Percentiles rank a stretch among this genome's conserved stretches.
These are phyloP conservation scores for Kazachstania kunashirensis DNA, from an alignment of 805 yeast species.

Conservation along the genomic window DNA sequence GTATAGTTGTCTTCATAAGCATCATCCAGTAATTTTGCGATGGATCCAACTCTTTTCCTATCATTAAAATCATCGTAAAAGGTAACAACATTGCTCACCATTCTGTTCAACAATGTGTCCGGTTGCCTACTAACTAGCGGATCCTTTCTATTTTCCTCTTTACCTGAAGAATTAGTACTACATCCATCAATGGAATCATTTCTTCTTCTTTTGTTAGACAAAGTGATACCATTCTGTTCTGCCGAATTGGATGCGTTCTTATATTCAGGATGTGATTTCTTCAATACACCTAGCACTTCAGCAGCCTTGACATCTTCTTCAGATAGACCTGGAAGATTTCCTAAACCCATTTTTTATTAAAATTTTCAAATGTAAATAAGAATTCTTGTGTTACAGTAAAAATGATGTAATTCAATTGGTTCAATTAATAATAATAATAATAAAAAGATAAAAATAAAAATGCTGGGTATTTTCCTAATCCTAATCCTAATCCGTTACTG, in stretches of 20 bases:
- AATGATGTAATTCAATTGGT: too few relatives aligned
- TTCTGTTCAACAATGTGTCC: conserved; percentile 12
- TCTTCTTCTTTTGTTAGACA: conserved; percentile 1
- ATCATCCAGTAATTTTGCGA: conserved; percentile 35
- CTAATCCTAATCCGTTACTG: too few relatives aligned
- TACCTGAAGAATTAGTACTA: neutral
- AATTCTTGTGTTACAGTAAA: too few relatives aligned
- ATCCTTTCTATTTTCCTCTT: too few relatives aligned
- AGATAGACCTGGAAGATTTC: conserved; percentile 12
- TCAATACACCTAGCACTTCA: conserved; percentile 19
- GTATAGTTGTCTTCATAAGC: conserved; percentile 28
- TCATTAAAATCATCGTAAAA: conserved; percentile 34
- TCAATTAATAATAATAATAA: too few relatives aligned
- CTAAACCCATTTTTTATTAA: neutral
- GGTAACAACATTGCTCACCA: conserved; percentile 40
- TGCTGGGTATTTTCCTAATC: too few relatives aligned
- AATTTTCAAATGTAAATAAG: too few relatives aligned
- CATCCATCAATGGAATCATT: neutral
- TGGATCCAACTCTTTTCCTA: conserved; percentile 32
- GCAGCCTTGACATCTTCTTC: conserved; percentile 25
- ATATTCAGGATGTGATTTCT: conserved; percentile 8
- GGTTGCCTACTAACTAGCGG: conserved; percentile 1
- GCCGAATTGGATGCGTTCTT: neutral
- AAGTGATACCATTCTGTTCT: neutral
- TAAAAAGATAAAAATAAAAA: too few relatives aligned